Conservation (phyloP, 495 filamentous ascomycete species). For the Penicillium psychrofluorescens region DNA sequence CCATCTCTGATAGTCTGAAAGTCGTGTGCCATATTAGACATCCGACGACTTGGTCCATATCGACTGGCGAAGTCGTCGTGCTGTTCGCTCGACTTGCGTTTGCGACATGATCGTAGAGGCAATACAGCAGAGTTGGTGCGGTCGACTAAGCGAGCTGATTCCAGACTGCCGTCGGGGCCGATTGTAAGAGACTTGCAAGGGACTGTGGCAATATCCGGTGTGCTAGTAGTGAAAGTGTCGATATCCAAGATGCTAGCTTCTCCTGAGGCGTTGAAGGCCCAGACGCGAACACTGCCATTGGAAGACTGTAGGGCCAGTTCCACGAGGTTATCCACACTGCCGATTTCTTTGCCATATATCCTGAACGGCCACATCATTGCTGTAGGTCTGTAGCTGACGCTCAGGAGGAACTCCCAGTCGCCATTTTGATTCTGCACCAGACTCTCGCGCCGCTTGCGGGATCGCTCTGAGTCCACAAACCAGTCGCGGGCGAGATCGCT, state of each 20-base stretch:
- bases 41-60: slow-evolving; percentile 14
- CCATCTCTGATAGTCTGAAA: slow-evolving; percentile 4
- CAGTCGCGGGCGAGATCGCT: slow-evolving; percentile 27
- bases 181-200: slow-evolving; percentile 20
- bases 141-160: slow-evolving; percentile 10
- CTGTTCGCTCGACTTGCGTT: slow-evolving; percentile 21
- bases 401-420: slow-evolving; percentile 34
- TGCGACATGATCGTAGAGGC: slow-evolving; percentile 11
- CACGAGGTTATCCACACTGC: slow-evolving; percentile 26
- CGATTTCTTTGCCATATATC: slow-evolving; percentile 37
- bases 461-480: slow-evolving; percentile 23
- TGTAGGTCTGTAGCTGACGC: slow-evolving; percentile 26
- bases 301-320: slow-evolving; percentile 30
- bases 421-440: slow-evolving; percentile 30
- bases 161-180: slow-evolving; percentile 21
- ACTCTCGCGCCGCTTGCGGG: slow-evolving; percentile 23
- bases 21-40: slow-evolving; percentile 2
- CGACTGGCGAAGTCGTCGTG: slow-evolving; percentile 19
- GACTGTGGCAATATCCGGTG: slow-evolving; percentile 5
- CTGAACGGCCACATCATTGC: slow-evolving; percentile 37
- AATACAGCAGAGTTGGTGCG: slow-evolving; percentile 2
- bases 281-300: slow-evolving; percentile 29
- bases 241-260: slow-evolving; percentile 28
- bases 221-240: slow-evolving; percentile 21
- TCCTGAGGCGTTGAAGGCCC: slow-evolving; percentile 30